These are phyloP conservation scores for Silybum marianum DNA, from an alignment of 129 eudicot species.

Conservation along the genomic window DNA sequence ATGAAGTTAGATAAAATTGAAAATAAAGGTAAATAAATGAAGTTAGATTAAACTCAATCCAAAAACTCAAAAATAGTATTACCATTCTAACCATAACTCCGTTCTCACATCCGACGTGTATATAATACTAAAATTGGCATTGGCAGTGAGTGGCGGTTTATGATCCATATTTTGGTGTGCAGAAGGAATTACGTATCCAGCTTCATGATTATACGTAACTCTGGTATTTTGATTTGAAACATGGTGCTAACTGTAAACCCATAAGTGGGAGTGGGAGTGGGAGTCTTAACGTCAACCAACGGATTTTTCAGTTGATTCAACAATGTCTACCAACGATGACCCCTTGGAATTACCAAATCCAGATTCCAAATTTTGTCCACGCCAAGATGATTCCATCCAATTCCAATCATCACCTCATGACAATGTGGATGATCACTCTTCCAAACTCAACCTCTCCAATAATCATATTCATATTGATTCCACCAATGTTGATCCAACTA, in stretches of 20 bases:
- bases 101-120: too few relatives aligned
- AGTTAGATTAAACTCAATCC: too few relatives aligned
- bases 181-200: background rate
- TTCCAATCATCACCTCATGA: constrained; percentile 30
- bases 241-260: background rate
- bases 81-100: too few relatives aligned
- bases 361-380: constrained; percentile 34
- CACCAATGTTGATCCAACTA: constrained; percentile 10
- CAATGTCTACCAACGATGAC: constrained; percentile 38
- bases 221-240: background rate
- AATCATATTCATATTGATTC: constrained; percentile 10
- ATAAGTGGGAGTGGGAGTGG: background rate
- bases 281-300: background rate
- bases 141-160: too few relatives aligned
- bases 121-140: too few relatives aligned
- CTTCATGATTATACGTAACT: background rate
- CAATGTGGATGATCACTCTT: constrained; percentile 18
- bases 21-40: too few relatives aligned
- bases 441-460: constrained; percentile 8
- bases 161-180: background rate
- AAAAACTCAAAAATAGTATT: too few relatives aligned
- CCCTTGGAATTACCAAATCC: constrained; percentile 35
- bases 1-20: too few relatives aligned
- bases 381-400: constrained; percentile 26
- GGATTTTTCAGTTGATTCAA: constrained; percentile 14